Evolutionary conservation across 164 flowering plant genomes (phyloP), one percentile per base, ranked within the genome.

Genomic region (Dillenia suffruticosa): DNA sequence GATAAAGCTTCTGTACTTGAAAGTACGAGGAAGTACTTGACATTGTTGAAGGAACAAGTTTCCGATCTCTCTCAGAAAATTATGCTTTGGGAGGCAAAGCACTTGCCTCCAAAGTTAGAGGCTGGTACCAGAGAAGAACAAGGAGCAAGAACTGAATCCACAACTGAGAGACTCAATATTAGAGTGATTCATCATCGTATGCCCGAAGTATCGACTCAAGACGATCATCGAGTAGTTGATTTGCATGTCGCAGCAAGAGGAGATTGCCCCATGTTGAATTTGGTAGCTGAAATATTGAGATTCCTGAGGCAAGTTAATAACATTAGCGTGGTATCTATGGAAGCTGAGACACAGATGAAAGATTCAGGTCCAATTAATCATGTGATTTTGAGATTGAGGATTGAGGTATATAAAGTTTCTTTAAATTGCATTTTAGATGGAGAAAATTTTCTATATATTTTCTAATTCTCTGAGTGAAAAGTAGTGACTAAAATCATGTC

Each of bases 1-100:
- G 94, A 93, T 70, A 93, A 88, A 72, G 97, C 89, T 6, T 76
- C 96, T 1, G 78, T 90, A 56, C 84, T 92, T 15, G 59, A 67
- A 0, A 74, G 63, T 9, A 72, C 89, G 19, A 82, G 71, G 59
- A 88, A 87, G 57, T 68, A 82, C 59, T 56, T 92, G 70, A 69
- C 49, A 12, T 49, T 82, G 5, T 68, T 92, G 64, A 76, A 71
- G 61, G 68, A 66, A 51, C 81, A 85, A 76, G 65, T 89, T 48
- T 69, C 46, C 0, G 88, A 84, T 60, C 89, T 89, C 5, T 69
- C 54, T n/a, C 47, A 59, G 60, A 80, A 68, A 68, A 87, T 82
- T 72, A 57, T 68, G 51, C 53, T 61, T 9, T 59, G 87, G 53
- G 88, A 83, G 51, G 77, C 85, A 8, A 70, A 73, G 58, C 61